These are phyloP conservation scores for Chaetothyriales sp. DNA, from an alignment of 2,329 filamentous ascomycete species.

Conservation along the genomic window DNA sequence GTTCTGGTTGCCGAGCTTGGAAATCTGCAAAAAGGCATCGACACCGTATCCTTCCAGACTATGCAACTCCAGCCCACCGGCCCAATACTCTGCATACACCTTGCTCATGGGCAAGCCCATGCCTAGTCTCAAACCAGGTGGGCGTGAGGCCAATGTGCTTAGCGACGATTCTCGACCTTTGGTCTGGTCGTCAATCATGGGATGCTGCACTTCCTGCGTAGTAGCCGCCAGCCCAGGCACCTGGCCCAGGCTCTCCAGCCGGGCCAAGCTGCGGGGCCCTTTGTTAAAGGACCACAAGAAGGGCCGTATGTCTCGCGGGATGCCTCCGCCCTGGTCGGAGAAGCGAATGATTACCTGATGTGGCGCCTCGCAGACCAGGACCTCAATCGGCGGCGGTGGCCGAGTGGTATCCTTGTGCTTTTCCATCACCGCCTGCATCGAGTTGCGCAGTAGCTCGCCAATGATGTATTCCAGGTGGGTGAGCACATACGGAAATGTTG, in stretches of 20 bases:
- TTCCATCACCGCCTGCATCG: constrained; percentile 82
- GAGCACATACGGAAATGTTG: constrained; percentile 91
- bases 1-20: constrained; percentile 93
- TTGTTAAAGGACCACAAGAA: constrained; percentile 97
- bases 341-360: constrained; percentile 95
- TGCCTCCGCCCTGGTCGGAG: constrained; percentile 87
- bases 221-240: constrained; percentile 90
- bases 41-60: constrained; percentile 91
- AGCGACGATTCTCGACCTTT: constrained; percentile 49
- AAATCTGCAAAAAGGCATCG: constrained; percentile 91
- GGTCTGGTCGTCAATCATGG: constrained; percentile 7
- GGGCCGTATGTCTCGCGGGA: constrained; percentile 70
- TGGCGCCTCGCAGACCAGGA: constrained; percentile 83
- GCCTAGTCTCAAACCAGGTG: constrained; percentile 74
- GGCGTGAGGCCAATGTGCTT: constrained; percentile 63
- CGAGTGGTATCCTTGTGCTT: constrained; percentile 39
- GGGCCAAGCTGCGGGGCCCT: constrained; percentile 62
- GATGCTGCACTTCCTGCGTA: constrained; percentile 54
- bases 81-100: constrained; percentile 97
- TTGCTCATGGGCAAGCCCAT: constrained; percentile 89
- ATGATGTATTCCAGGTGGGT: constrained; percentile 96
- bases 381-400: constrained; percentile 64
- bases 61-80: constrained; percentile 77
- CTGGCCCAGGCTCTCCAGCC: constrained; percentile 70
- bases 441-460: constrained; percentile 87